phyloP scores from a whole-genome alignment of 768 basidiomycete species.

The Pleurotus giganteus region DNA sequence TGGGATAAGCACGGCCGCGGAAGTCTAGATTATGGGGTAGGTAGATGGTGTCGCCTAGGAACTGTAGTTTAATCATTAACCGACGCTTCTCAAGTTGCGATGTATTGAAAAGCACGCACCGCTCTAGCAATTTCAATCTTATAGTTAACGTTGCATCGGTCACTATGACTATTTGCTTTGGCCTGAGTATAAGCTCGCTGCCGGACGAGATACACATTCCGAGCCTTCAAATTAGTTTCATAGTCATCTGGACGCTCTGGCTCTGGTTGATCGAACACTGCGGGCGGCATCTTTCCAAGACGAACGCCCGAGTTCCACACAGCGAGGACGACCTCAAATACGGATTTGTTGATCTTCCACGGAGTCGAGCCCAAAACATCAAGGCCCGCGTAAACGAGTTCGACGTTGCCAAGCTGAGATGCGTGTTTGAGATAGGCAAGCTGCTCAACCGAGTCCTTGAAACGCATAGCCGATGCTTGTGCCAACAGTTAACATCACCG shows the following conservation, averaged over 20 bases:
- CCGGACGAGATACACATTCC: constrained; percentile 50
- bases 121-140: constrained; percentile 95
- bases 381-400: constrained; percentile 83
- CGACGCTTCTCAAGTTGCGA: not conserved
- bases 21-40: constrained; percentile 97
- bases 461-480: constrained; percentile 80
- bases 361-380: constrained; percentile 89
- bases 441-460: constrained; percentile 88
- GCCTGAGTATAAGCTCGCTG: constrained; percentile 52
- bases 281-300: constrained; percentile 83
- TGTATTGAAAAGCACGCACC: constrained; percentile 50
- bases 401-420: constrained; percentile 68
- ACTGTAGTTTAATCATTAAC: constrained; percentile 40
- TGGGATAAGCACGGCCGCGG: constrained; percentile 94
- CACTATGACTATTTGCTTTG: constrained; percentile 84
- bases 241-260: constrained; percentile 50
- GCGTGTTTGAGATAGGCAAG: constrained; percentile 74
- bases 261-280: constrained; percentile 59
- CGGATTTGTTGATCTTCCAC: constrained; percentile 80
- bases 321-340: constrained; percentile 71
- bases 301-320: constrained; percentile 85
- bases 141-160: constrained; percentile 92
- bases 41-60: constrained; percentile 86
- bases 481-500: constrained; percentile 7
- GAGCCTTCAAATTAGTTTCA: constrained; percentile 52